Evolutionary conservation across 2,329 filamentous ascomycete species (phyloP), one percentile per base, ranked within the genome.

Genomic region (Fusarium papillatum): DNA sequence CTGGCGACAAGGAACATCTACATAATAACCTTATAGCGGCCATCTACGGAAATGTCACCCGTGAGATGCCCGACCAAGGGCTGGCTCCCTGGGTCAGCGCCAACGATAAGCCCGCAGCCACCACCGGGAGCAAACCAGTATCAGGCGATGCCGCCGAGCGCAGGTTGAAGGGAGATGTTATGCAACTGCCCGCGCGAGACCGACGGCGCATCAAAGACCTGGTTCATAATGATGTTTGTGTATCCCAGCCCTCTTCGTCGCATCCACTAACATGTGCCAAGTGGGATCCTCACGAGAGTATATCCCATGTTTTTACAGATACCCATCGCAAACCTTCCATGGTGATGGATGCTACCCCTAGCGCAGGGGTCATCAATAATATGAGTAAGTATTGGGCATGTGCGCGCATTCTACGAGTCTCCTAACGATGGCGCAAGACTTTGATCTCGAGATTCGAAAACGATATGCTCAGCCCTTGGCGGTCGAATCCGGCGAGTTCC

Each of bases 291-390:
- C 86, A 88, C 70, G 89, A 92, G 66, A 86, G 85, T 13, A 83
- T 92, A 69, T 84, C 88, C 16, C 88, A 85, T 71, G 82, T 89
- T 55, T 91, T 92, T 75, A 80, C 84, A 16, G 89, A 92, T 24
- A 84, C 87, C 26, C 86, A 88, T 70, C 86, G 87, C 53, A 84
- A 86, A 69, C 80, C 85, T 14, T 81, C 85, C 6, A 85, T 86
- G 63, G 82, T 85, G 16, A 89, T 93, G 36, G 90, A 95, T 68
- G 89, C 92, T 11, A 92, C 93, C 31, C 89, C 92, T 34, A 92
- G 92, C 80, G 93, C 93, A n/a, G 93, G 92, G 34, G 93, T 93
- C 24, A 88, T 96, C 57, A 95, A 95, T 77, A 95, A 92, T 77
- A 93, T 96, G 88, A 97, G 93, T 95, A 87, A 82, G 92, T 85